phyloP scores from a whole-genome alignment of 495 filamentous ascomycete genomes.

The Hyaloscypha finlandica region DNA sequence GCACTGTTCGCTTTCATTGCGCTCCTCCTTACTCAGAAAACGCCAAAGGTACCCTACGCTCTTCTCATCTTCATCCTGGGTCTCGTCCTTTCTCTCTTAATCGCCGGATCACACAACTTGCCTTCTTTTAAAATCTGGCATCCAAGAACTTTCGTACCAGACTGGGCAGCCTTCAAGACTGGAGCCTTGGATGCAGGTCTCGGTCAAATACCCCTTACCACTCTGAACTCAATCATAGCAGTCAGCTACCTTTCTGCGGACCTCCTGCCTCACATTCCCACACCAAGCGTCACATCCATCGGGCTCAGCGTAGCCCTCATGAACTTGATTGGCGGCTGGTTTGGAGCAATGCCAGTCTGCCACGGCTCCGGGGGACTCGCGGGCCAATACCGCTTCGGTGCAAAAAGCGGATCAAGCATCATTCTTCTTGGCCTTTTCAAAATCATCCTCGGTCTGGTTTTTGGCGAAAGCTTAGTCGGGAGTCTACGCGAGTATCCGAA shows the following conservation, averaged over 20 bases:
- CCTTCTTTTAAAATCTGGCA: conserved; percentile 30
- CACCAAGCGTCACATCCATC: conserved; percentile 69
- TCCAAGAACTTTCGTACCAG: conserved; percentile 23
- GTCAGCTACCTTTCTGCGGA: conserved; percentile 73
- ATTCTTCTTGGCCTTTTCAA: conserved; percentile 79
- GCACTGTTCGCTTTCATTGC: conserved; percentile 67
- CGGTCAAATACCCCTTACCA: conserved; percentile 86
- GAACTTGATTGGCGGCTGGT: conserved; percentile 86
- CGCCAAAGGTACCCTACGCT: conserved; percentile 67
- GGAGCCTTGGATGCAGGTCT: conserved; percentile 59
- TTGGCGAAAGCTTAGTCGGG: conserved; percentile 67
- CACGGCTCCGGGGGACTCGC: conserved; percentile 91
- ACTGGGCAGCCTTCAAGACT: conserved; percentile 24
- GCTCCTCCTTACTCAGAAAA: conserved; percentile 59
- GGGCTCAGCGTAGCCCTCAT: conserved; percentile 79
- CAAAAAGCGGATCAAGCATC: conserved; percentile 80
- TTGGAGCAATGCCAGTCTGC: conserved; percentile 94
- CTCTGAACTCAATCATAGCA: conserved; percentile 88
- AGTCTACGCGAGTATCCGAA: conserved; percentile 71
- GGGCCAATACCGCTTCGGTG: conserved; percentile 87
- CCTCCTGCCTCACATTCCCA: conserved; percentile 65
- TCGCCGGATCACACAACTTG: conserved; percentile 33
- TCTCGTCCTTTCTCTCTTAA: conserved; percentile 54
- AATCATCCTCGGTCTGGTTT: conserved; percentile 70
- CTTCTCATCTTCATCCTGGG: conserved; percentile 69